Conservation (phyloP, 805 yeast species). For the Isabelozyma pseudorhagii region DNA sequence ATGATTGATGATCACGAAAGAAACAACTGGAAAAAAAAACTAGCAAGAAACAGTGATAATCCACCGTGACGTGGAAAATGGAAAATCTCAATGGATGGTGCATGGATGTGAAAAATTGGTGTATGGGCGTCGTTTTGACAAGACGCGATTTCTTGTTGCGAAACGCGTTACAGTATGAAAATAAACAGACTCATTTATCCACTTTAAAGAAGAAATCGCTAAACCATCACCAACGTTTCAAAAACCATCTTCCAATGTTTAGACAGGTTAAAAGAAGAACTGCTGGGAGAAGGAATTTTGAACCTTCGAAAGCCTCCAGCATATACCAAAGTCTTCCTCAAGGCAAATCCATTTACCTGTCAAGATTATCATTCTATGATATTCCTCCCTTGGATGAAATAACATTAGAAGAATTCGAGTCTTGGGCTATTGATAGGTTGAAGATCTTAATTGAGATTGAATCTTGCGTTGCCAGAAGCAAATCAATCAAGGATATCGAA, state of each 20-base stretch:
- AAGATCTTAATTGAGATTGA: conserved; percentile 83
- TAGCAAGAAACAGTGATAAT: background rate
- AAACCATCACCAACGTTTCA: too few species aligned
- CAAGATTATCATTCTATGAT: conserved; percentile 71
- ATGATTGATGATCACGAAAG: background rate
- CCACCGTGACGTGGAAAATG: background rate
- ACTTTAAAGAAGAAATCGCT: too few species aligned
- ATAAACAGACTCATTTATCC: too few species aligned
- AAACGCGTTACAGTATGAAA: too few species aligned
- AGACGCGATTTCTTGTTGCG: too few species aligned
- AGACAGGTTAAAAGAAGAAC: conserved; percentile 73
- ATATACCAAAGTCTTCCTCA: conserved; percentile 22
- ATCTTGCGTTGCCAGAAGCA: conserved; percentile 63
- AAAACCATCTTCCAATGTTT: conserved; percentile 43
- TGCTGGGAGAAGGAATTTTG: conserved; percentile 69
- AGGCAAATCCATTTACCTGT: conserved; percentile 39
- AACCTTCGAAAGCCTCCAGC: conserved; percentile 23
- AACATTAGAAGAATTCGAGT: conserved; percentile 88
- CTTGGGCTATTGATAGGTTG: conserved; percentile 92
- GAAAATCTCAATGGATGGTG: too few species aligned
- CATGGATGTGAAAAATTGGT: too few species aligned
- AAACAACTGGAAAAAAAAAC: too few species aligned
- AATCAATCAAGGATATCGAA: conserved; percentile 63
- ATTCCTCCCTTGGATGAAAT: conserved; percentile 81
- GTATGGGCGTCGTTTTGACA: too few species aligned